Evolutionary conservation across 495 filamentous ascomycete species (phyloP).

Genomic region (Astrothelium macrocarpum): DNA sequence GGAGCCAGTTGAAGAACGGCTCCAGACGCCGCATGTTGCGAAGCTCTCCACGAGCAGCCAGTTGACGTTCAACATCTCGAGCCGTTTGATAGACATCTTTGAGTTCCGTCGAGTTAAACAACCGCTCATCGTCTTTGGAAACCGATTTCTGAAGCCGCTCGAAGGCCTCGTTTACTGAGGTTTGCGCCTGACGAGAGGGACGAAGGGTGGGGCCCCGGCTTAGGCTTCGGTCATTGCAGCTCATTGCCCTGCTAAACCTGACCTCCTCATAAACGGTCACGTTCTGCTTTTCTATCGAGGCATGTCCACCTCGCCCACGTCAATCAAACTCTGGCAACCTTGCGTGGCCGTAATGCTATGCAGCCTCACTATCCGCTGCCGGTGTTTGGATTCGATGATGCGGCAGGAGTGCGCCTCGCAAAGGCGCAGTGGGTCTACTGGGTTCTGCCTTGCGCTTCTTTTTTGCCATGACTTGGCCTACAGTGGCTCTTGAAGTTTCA

Average conservation of each 20-base stretch:
- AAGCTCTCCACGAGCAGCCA: conserved; percentile 7
- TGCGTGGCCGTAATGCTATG: background rate
- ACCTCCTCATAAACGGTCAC: background rate
- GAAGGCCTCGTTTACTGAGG: background rate
- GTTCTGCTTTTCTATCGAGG: background rate
- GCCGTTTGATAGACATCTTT: background rate
- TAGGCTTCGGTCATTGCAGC: background rate
- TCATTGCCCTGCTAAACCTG: background rate
- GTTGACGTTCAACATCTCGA: conserved; percentile 12
- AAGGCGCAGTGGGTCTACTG: background rate
- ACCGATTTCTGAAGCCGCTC: background rate
- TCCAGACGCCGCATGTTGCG: conserved; percentile 13
- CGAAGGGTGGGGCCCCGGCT: background rate
- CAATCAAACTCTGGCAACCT: background rate
- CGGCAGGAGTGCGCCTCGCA: background rate
- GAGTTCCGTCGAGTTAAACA: background rate
- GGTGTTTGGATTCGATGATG: background rate
- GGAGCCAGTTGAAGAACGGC: conserved; percentile 14
- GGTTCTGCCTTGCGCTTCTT: background rate
- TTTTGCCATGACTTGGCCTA: background rate
- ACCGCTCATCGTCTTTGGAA: background rate
- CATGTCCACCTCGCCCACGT: background rate
- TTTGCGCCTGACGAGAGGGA: background rate
- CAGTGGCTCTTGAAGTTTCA: background rate
- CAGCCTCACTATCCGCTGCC: background rate